Evolutionary conservation across 2,329 filamentous ascomycete genomes (phyloP), one percentile per base, ranked within the genome.

Genomic region (Ophiosphaerella korrae): DNA sequence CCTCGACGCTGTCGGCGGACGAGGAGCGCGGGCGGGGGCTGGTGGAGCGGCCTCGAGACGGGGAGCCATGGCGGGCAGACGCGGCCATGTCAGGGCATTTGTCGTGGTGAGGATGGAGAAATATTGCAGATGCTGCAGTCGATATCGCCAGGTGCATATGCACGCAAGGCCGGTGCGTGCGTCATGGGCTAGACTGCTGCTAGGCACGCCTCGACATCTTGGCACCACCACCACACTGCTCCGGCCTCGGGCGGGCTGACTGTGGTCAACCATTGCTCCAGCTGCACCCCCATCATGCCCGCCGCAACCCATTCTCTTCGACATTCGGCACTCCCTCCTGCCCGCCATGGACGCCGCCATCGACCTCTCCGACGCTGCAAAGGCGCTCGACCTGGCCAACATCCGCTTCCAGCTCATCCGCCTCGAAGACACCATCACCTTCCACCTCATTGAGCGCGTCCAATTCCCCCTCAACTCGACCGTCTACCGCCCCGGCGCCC

Each of bases 361-460:
- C 68, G 92, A 97, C 73, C 85, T 96, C 54, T 90, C 87, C 34
- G 89, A 97, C 75, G 84, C 87, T 69, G 85, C 85, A 61, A 89
- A 90, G 78, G 92, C 93, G 13, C 80, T 99, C 66, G 92, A 97
- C 72, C 84, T 99, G 42, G 83, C 86, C 57, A 91, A 94, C 71
- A 99, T 97, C 73, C 90, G 94, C 57, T 96, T 91, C 76, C 91
- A 96, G 75, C 79, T 97, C 56, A 95, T 96, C 69, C 94, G 94
- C 16, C 83, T 97, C 14, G 94, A 99, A 78, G 94, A 99, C 72
- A 97, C 93, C 55, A 97, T 99, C 70, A 96, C 90, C 61, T 97
- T 96, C 76, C 89, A 96, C 76, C 82, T 99, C 34, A 97, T 97
- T 69, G 94, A 99, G 78, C 88, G 94, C 35, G 93, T 93, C n/a